These are phyloP conservation scores for Pelargonium exstipulatum DNA, from an alignment of 441 rosid genomes.

Conservation along the genomic window DNA sequence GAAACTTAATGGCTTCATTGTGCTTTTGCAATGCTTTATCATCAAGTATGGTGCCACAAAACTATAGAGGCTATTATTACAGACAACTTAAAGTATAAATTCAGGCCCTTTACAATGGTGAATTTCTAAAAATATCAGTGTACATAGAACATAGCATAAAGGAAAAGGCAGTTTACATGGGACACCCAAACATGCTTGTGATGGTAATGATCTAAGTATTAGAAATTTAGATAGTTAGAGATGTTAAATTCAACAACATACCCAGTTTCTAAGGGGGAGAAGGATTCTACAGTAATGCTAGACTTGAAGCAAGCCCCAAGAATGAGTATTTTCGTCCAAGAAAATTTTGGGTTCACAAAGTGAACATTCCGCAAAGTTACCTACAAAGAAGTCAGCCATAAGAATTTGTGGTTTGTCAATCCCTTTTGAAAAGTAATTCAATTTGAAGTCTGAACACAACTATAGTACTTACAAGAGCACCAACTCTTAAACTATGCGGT, in stretches of 20 bases:
- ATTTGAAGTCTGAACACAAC: constrained; percentile 10
- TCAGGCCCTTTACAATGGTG: not conserved
- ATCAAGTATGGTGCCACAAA: not conserved
- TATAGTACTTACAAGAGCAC: constrained; percentile 59
- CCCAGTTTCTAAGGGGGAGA: constrained; percentile 79
- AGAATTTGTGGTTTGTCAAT: not conserved
- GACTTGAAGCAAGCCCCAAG: constrained; percentile 83
- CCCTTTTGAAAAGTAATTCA: not conserved
- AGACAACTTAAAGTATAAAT: not conserved
- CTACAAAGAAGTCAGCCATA: constrained; percentile 31
- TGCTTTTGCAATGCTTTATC: not conserved
- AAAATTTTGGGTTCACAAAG: constrained; percentile 64
- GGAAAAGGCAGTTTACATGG: constrained; percentile 10
- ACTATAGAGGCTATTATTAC: not conserved
- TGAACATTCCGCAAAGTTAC: constrained; percentile 69
- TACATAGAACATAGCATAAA: constrained; percentile 3
- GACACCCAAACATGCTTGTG: not conserved
- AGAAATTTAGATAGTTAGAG: constrained; percentile 5
- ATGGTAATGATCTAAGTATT: constrained; percentile 4
- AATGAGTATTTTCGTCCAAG: constrained; percentile 59
- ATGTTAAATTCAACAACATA: constrained; percentile 26
- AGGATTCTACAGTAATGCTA: constrained; percentile 55
- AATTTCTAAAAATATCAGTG: not conserved
- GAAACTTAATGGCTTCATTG: constrained; percentile 10
- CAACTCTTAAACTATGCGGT: constrained; percentile 69